phyloP scores from a whole-genome alignment of 768 basidiomycete genomes.

The Podaxis sp. region DNA sequence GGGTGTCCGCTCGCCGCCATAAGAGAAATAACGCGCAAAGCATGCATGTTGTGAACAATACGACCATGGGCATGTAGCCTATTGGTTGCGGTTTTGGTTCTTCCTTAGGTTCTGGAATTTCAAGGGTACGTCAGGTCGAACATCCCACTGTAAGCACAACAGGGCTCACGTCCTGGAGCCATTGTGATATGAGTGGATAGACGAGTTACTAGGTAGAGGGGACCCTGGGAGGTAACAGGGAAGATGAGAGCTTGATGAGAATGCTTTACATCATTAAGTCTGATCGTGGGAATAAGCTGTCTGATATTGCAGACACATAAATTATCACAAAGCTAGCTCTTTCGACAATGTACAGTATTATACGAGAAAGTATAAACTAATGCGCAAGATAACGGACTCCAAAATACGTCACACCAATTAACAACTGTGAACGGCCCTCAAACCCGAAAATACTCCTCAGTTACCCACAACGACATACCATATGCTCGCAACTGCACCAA shows the following conservation, averaged over 20 bases:
- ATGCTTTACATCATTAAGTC: neutral
- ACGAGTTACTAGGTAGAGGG: neutral
- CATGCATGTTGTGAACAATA: constrained; percentile 55
- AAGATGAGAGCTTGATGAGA: neutral
- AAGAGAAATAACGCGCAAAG: constrained; percentile 55
- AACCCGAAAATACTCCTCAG: neutral
- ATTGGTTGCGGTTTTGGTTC: constrained; percentile 63
- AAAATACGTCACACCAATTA: neutral
- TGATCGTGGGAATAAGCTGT: neutral
- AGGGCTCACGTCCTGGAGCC: constrained; percentile 12
- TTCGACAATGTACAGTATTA: neutral
- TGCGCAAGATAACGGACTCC: neutral
- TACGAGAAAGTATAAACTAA: neutral
- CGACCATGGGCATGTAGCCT: constrained; percentile 48
- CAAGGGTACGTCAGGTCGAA: neutral
- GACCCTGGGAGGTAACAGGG: neutral
- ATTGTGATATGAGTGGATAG: neutral
- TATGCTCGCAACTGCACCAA: neutral
- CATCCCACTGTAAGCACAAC: neutral
- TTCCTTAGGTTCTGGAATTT: constrained; percentile 46
- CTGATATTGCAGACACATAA: neutral
- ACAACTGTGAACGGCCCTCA: neutral
- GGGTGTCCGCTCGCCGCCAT: constrained; percentile 53
- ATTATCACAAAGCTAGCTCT: neutral
- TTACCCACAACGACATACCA: neutral